Evolutionary conservation across 306 rosid species (phyloP), one percentile per base, ranked within the genome.

Genomic region (Dalbergia cochinchinensis): DNA sequence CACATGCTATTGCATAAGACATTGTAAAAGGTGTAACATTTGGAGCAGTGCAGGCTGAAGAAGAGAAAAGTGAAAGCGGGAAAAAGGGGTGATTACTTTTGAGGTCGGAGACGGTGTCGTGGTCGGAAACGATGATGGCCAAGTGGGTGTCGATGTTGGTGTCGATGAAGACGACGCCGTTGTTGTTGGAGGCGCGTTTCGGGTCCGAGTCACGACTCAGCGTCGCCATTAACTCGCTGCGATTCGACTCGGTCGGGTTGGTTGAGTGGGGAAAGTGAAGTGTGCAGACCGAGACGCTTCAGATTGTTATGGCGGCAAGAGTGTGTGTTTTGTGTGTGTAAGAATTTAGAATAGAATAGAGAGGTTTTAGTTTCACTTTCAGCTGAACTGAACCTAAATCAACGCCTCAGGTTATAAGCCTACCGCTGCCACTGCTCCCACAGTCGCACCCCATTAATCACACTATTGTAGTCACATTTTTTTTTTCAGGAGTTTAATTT

Each of bases 91-190:
- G 6, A 20, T 54, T 84, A 94, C 97, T 68, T 90, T 92, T 92
- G 86, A 94, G 84, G 58, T 83, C 86, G 20, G 80, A 86, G 78
- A 91, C 88, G 20, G 94, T 86, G 63, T 89, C 90, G 71, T 50
- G 18, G 78, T 77, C 60, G 41, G 80, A 83, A 84, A 89, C 84
- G 59, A 79, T 8, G 80, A 91, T 14, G 22, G 89, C 95, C 72
- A 92, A 65, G 91, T 83, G 91, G 16, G 97, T 94, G 42, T 64
- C 88, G 71, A 92, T 91, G 77, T 70, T 94, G 53, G 99, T 91
- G 41, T 90, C 91, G 20, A 94, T 26, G 86, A 88, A 94, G 67
- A 91, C 86, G 1, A 91, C 80, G 80, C 15, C 58, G 57, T 48
- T 53, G 51, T 26, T 33, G 51, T 65, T 18, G 20, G 22, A 16